Base-by-base conservation (phyloP, 139 green algal genomes). In the Asterochloris erici region DNA sequence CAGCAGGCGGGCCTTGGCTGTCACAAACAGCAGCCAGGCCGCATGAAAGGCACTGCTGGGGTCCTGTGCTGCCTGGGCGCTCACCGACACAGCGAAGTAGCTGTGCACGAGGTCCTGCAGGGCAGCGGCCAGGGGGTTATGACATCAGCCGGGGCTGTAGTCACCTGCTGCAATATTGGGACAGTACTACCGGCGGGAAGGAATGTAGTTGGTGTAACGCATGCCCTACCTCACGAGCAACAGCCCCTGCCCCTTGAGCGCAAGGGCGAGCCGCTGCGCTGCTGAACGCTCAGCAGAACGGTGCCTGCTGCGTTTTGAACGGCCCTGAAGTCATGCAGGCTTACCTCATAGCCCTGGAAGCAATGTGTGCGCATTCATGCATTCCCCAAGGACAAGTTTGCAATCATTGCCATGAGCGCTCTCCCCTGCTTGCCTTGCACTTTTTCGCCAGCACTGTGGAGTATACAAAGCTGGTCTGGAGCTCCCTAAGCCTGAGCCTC, bases 1-100 rank as follows among this genome's bases (percentile, higher is more conserved):
- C 62, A 90, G 84, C 68, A 90, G 84, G 62, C 73, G 47, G 15
- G 74, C 77, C 78, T 85, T 84, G n/a, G 84, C 84, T 15, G 71
- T 73, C 13, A 87, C 38, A 74, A 88, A 90, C 14, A 90, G 75
- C 74, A 85, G 78, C 86, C 86, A 90, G 38, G 73, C 73, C 0
- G 79, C 29, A 47, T n/a, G 69, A 16, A 78, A 68, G 15, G 60
- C 63, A 17, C 63, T 73, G n/a, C 73, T 14, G 47, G 60, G 71
- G 15, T 63, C 73, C 12, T 21, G 66, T 12, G 79, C 60, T 11
- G 66, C 81, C 62, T 61, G 60, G 26, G 54, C 71, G 19, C 38
- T 79, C 19, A 77, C 62, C 9, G 60, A 54, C 68, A 79, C 26
- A 16, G 73, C 63, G 75, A 85, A 82, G 15, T 82, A 82, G 54